phyloP scores from a whole-genome alignment of 2,329 filamentous ascomycete genomes.

The Cordyceps farinosa region DNA sequence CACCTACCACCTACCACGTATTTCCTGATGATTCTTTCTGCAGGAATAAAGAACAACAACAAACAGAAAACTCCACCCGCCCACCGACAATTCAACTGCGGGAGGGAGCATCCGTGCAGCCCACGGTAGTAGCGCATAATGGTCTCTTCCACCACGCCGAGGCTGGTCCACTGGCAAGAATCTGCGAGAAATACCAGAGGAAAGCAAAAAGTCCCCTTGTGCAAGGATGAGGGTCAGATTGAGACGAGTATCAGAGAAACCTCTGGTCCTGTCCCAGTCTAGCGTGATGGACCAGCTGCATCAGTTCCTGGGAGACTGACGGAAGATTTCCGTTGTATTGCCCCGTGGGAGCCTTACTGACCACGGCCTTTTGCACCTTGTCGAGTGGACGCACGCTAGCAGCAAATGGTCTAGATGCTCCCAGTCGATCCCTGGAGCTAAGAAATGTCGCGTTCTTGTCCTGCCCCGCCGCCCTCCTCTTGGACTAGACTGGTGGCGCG shows the following conservation, averaged over 20 bases:
- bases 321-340: not conserved
- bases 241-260: no score
- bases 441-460: constrained; percentile 6
- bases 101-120: constrained; percentile 2
- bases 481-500: not conserved
- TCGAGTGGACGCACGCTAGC: not conserved
- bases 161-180: not conserved
- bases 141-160: not conserved
- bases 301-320: not conserved
- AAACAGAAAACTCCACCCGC: not conserved
- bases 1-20: not conserved
- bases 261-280: not conserved
- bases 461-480: not conserved
- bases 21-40: not conserved
- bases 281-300: not conserved
- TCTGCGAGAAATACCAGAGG: no score
- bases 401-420: constrained; percentile 1
- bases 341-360: not conserved
- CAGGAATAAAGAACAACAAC: not conserved
- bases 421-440: not conserved
- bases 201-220: not conserved
- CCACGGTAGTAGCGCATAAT: not conserved
- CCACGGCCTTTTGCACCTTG: not conserved
- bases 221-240: not conserved
- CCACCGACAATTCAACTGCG: not conserved